Conservation (phyloP, 306 rosid genomes). For the Ceratonia siliqua region DNA sequence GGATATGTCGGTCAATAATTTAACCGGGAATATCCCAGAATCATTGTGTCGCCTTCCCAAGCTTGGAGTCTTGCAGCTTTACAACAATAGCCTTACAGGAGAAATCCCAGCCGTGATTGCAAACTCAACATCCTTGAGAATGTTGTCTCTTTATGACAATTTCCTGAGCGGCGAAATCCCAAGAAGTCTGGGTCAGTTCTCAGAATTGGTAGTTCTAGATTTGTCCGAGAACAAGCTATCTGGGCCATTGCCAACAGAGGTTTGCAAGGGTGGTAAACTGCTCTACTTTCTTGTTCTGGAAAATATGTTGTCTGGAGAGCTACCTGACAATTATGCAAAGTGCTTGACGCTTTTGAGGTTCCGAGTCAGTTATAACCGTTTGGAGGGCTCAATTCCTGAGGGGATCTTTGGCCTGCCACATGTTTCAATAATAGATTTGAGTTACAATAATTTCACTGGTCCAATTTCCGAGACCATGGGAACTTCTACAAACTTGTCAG, state of each 20-base stretch:
- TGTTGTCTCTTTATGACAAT: conserved; percentile 62
- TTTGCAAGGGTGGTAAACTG: conserved; percentile 55
- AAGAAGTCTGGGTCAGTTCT: conserved; percentile 46
- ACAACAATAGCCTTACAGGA: conserved; percentile 61
- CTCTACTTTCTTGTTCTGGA: conserved; percentile 53
- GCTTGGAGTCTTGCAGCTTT: conserved; percentile 64
- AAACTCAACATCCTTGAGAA: conserved; percentile 53
- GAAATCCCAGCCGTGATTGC: conserved; percentile 53
- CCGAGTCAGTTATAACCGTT: conserved; percentile 52
- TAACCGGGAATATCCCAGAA: conserved; percentile 57
- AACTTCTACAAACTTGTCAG: conserved; percentile 56
- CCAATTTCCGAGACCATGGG: conserved; percentile 43
- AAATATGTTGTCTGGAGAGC: conserved; percentile 53
- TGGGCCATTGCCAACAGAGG: conserved; percentile 57
- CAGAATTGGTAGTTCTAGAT: conserved; percentile 53
- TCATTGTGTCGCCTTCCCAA: conserved; percentile 60
- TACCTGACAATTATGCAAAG: conserved; percentile 46
- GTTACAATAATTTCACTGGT: conserved; percentile 52
- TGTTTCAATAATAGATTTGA: conserved; percentile 57
- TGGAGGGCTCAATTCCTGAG: conserved; percentile 55
- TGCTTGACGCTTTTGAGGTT: conserved; percentile 60
- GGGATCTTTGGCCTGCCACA: conserved; percentile 55
- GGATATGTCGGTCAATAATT: conserved; percentile 68
- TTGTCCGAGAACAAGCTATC: conserved; percentile 65
- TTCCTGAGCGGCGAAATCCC: conserved; percentile 54